phyloP scores from a whole-genome alignment of 2,329 filamentous ascomycete species.

The Lachnellula suecica region DNA sequence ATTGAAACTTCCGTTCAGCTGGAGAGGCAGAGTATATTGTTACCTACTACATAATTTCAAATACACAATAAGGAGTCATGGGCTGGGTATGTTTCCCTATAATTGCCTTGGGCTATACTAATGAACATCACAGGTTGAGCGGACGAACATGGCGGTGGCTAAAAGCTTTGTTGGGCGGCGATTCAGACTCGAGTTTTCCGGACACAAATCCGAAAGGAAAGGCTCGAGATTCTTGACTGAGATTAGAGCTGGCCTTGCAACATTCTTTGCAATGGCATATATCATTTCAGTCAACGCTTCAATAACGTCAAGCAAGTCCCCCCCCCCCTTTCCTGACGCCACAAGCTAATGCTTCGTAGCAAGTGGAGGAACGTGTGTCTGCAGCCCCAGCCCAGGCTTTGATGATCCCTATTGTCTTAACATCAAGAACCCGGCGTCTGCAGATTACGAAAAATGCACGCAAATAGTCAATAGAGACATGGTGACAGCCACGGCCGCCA shows the following conservation, averaged over 20 bases:
- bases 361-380: conserved; percentile 26
- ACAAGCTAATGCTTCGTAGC: conserved; percentile 13
- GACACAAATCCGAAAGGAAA: conserved; percentile 57
- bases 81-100: conserved; percentile 27
- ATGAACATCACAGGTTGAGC: conserved; percentile 24
- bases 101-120: background rate
- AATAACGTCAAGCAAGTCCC: conserved; percentile 38
- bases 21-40: background rate
- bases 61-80: conserved; percentile 23
- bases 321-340: background rate
- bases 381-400: conserved; percentile 9
- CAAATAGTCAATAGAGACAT: conserved; percentile 60
- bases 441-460: conserved; percentile 63
- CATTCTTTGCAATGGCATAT: conserved; percentile 68
- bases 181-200: conserved; percentile 80
- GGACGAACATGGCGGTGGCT: conserved; percentile 50
- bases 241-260: conserved; percentile 77
- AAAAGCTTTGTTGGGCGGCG: conserved; percentile 65
- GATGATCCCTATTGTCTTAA: conserved; percentile 22
- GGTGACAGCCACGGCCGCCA: conserved; percentile 82
- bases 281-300: conserved; percentile 66
- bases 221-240: conserved; percentile 81
- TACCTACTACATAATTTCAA: conserved; percentile 10
- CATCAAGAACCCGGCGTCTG: conserved; percentile 47
- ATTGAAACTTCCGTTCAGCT: background rate